These are phyloP conservation scores for Reticulascus tulasneorum DNA, from an alignment of 2,329 filamentous ascomycete species.

Conservation along the genomic window DNA sequence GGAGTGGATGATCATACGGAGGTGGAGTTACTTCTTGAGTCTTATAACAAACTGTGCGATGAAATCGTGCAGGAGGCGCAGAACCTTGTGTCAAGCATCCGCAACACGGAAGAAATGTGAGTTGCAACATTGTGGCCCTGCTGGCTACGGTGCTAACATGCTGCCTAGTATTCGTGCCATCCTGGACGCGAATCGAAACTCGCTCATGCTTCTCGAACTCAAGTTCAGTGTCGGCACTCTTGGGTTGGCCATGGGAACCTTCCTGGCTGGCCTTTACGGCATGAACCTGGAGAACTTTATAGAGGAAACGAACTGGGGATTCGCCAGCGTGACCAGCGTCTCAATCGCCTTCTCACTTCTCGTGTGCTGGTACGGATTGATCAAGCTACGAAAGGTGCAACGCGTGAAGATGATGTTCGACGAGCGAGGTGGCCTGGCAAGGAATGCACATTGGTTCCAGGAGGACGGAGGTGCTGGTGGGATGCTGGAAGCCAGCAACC, in stretches of 20 bases:
- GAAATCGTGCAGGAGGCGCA: constrained; percentile 95
- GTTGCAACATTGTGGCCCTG: constrained; percentile 24
- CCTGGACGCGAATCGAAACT: constrained; percentile 95
- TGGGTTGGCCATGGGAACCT: constrained; percentile 90
- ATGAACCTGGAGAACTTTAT: constrained; percentile 99
- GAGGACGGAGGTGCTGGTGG: constrained; percentile 48
- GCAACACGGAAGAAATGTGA: constrained; percentile 98
- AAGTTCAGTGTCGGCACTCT: constrained; percentile 95
- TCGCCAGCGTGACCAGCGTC: constrained; percentile 66
- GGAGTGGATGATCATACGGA: constrained; percentile 88
- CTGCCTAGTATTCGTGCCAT: constrained; percentile 79
- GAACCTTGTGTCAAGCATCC: constrained; percentile 88
- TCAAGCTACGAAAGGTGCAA: constrained; percentile 80
- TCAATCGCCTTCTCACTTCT: constrained; percentile 70
- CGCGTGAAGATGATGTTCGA: constrained; percentile 74
- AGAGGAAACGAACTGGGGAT: constrained; percentile 87
- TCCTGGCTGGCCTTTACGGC: constrained; percentile 96
- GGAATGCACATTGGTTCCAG: constrained; percentile 35
- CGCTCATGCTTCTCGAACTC: constrained; percentile 93
- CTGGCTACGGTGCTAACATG: constrained; percentile 19
- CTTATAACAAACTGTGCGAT: constrained; percentile 95
- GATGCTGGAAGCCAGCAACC: constrained; percentile 49
- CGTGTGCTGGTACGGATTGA: constrained; percentile 79
- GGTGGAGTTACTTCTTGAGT: constrained; percentile 94
- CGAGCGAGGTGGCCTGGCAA: constrained; percentile 34